Conservation (phyloP, 768 basidiomycete species). For the Harrya chromipes region DNA sequence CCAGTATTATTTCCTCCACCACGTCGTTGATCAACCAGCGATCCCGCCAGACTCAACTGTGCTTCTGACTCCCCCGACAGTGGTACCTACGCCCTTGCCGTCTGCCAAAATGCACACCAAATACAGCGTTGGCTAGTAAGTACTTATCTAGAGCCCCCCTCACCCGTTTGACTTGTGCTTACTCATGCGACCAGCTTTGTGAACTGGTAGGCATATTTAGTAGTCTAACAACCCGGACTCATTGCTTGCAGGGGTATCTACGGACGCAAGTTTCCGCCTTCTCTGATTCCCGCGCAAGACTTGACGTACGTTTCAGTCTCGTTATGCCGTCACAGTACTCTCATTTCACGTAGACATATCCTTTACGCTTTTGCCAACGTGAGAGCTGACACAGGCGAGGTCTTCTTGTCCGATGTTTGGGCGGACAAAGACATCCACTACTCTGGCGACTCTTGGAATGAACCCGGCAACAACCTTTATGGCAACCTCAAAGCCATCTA, state of each 20-base stretch:
- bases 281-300: slow-evolving; percentile 74
- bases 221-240: neutral
- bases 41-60: slow-evolving; percentile 7
- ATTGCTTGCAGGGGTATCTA: slow-evolving; percentile 79
- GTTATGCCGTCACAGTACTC: slow-evolving; percentile 1
- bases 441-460: slow-evolving; percentile 93
- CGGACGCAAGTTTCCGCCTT: slow-evolving; percentile 87
- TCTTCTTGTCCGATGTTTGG: slow-evolving; percentile 87
- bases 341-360: slow-evolving; percentile 57
- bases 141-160: slow-evolving; percentile 17
- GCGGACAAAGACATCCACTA: slow-evolving; percentile 98
- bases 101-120: slow-evolving; percentile 50
- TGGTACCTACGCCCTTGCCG: slow-evolving; percentile 13
- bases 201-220: slow-evolving; percentile 54
- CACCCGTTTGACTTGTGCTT: slow-evolving; percentile 9
- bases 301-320: slow-evolving; percentile 62
- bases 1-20: slow-evolving; percentile 34
- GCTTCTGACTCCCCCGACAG: neutral
- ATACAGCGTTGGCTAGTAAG: slow-evolving; percentile 81
- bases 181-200: slow-evolving; percentile 52
- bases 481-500: slow-evolving; percentile 95
- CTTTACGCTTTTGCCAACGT: slow-evolving; percentile 94
- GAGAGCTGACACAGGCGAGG: slow-evolving; percentile 79
- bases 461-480: slow-evolving; percentile 85
- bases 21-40: slow-evolving; percentile 15